Conservation (phyloP, 2,329 filamentous ascomycete species). For the Conoideocrella luteorostrata region DNA sequence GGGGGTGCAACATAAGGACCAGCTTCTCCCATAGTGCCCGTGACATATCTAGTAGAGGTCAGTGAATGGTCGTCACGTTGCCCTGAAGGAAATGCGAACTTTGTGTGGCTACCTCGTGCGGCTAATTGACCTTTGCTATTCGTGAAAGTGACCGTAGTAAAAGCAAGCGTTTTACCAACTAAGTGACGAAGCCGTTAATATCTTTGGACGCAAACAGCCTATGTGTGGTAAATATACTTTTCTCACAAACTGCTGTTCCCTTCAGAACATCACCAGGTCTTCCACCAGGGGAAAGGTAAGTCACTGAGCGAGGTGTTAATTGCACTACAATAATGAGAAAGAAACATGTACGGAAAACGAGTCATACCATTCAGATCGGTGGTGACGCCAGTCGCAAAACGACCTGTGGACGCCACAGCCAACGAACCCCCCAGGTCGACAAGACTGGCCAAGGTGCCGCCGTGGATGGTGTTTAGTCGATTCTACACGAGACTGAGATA, state of each 20-base stretch:
- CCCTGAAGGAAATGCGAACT: slow-evolving; percentile 34
- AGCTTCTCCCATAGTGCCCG: slow-evolving; percentile 28
- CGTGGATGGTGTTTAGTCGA: slow-evolving; percentile 68
- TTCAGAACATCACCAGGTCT: slow-evolving; percentile 49
- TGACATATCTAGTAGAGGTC: slow-evolving; percentile 33
- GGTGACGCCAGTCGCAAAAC: slow-evolving; percentile 58
- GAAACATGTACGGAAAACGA: too few relatives aligned
- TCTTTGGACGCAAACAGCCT: background rate
- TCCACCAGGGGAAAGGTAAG: slow-evolving; percentile 54
- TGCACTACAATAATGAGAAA: too few relatives aligned
- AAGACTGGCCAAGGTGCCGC: slow-evolving; percentile 72
- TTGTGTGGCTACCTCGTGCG: slow-evolving; percentile 59
- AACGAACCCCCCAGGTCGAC: slow-evolving; percentile 61
- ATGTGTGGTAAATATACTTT: too few relatives aligned
- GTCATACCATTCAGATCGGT: slow-evolving; percentile 55
- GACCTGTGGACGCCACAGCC: slow-evolving; percentile 57
- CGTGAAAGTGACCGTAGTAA: slow-evolving; percentile 52
- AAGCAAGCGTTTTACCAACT: slow-evolving; percentile 61
- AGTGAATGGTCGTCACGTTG: background rate
- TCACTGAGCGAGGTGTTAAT: slow-evolving; percentile 47
- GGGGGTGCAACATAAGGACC: slow-evolving; percentile 31
- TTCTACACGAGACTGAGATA: too few relatives aligned
- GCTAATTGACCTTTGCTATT: slow-evolving; percentile 54
- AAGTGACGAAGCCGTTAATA: too few relatives aligned
- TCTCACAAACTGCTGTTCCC: slow-evolving; percentile 53